Base-by-base conservation (phyloP, 257 asterid species). In the Orobanche coerulescens region DNA sequence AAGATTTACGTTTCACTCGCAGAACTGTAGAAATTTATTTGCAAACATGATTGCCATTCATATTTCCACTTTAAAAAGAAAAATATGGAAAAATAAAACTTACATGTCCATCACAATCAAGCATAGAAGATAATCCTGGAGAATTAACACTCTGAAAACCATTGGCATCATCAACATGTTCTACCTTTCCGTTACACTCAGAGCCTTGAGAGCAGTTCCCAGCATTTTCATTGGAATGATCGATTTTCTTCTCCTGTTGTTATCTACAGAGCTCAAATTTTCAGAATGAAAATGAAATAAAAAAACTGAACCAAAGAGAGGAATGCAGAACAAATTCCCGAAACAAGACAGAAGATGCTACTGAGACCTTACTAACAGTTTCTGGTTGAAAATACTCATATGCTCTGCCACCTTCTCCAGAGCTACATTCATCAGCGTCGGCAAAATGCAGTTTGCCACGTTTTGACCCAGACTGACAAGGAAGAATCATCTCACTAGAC, bases 261-360 rank as follows among this genome's bases (percentile, higher is more conserved):
- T 75, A 84, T 82, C 94, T 79, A 88, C 93, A 86, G 78, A 80
- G 76, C 88, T 86, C 89, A 88, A 75, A 71, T 71, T 77, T 72
- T 80, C 80, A 74, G 72, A 76, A 86, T 78, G 81, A 77, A 84
- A 85, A 75, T 70, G 81, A 75, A 79, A 79, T 68, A 80, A 67
- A 69, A 69, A 71, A 39, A 58, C 64, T 14, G 44, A 71, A 71
- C 67, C 47, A 62, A 64, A 71, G 59, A 68, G 67, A 54, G 36
- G 19, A 67, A 34, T 67, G 51, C 47, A n/a, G 47, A 22, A 72
- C 43, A 34, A 54, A 30, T 61, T 57, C 20, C 48, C 30, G 10
- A 44, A 44, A 67, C 51, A 77, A 66, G 22, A 52, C 28, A 49
- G 15, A 36, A 65, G 63, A 68, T 49, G 59, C 49, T 34, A 64